phyloP scores from a whole-genome alignment of 176 grass and related monocot species.

The Pontederia crassipes region DNA sequence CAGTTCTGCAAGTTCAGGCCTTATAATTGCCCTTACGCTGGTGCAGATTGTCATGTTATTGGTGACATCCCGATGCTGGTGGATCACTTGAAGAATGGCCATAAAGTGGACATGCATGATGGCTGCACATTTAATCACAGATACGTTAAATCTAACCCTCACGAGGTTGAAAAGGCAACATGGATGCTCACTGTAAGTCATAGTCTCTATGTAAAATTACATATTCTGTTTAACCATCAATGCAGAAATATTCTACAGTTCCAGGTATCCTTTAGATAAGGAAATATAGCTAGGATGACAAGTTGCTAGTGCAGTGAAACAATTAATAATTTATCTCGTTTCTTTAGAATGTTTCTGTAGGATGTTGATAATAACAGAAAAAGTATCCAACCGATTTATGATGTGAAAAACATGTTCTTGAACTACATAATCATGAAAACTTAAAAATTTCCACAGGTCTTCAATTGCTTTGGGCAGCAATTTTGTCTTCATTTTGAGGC shows the following conservation, averaged over 20 bases:
- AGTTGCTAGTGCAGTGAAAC: too few relatives aligned
- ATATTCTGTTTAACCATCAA: too few relatives aligned
- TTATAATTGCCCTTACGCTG: constrained; percentile 20
- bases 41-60: constrained; percentile 12
- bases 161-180: constrained; percentile 22
- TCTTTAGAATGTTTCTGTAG: too few relatives aligned
- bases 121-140: constrained; percentile 25
- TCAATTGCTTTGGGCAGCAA: constrained; percentile 2
- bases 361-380: too few relatives aligned
- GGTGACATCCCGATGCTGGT: constrained; percentile 18
- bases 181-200: constrained; percentile 28
- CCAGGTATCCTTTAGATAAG: too few relatives aligned
- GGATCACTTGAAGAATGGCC: constrained; percentile 16
- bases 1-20: constrained; percentile 21
- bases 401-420: not conserved
- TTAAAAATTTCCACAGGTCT: not conserved
- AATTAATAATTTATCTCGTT: too few relatives aligned
- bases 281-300: too few relatives aligned
- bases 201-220: not conserved
- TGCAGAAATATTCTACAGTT: too few relatives aligned
- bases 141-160: constrained; percentile 16
- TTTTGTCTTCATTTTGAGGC: constrained; percentile 15
- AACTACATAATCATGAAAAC: not conserved
- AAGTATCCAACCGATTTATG: too few relatives aligned
- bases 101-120: constrained; percentile 24